Base-by-base conservation (phyloP, 306 rosid genomes). In the Casuarina glauca region DNA sequence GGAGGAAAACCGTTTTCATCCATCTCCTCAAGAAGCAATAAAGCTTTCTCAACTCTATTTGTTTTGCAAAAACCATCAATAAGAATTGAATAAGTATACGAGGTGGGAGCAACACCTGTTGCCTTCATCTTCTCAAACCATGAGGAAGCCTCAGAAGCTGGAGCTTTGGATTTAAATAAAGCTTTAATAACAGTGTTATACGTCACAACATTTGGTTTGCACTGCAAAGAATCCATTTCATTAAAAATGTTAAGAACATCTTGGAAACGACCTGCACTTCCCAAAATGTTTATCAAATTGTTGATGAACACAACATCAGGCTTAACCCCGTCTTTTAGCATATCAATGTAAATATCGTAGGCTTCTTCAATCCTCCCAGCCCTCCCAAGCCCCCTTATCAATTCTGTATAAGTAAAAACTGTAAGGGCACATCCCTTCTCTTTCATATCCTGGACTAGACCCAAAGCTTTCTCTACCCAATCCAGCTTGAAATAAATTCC, bases 11-110 rank as follows among this genome's bases (percentile, higher is more conserved):
- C 96, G 57, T 86, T 95, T 84, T 95, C 98, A 69, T 92, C 98
- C 98, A 95, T 95, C 84, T 92, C 97, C 73, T 95, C 97, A n/a
- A 92, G 97, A 88, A 95, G 97, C 84, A 95, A 57, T 78, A 95
- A 77, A 68, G 97, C 97, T 79, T 89, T 88, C 86, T 95, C 97
- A 64, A 95, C 87, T 84, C 90, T 84, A 78, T 87, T 89, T 72
- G 97, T 92, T 87, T 95, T 92, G 84, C 97, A 95, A 72, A 88
- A 91, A 74, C 97, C 97, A 72, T 95, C 98, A 3, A 95, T 92
- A 72, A 95, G 91, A 78, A 95, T 92, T 55, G 98, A 93, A 84
- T 89, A 92, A 35, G 97, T 95, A 82, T 87, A 90, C 6, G 97
- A 90, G 82, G 97, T 95, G 32, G 93, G 97, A 76, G 57, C 81